These are phyloP conservation scores for Zygosaccharomyces gambellarensis DNA, from an alignment of 805 yeast species.

Conservation along the genomic window DNA sequence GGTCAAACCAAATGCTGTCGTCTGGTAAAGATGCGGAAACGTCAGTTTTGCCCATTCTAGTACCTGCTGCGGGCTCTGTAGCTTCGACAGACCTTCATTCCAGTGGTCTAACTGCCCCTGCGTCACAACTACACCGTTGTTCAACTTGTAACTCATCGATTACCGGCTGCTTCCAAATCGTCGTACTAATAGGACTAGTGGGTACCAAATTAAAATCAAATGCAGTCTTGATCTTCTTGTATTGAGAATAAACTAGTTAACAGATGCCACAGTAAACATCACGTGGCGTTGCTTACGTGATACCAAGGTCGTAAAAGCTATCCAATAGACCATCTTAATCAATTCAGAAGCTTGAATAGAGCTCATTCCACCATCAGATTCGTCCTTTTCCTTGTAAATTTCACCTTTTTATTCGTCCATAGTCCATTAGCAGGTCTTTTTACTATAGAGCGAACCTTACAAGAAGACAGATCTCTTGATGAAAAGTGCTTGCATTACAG, in stretches of 20 bases:
- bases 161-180: not conserved
- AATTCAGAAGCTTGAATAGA: not conserved
- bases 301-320: not conserved
- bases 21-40: slow-evolving; percentile 77
- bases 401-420: no score
- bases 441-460: no score
- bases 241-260: not conserved
- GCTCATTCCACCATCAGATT: not conserved
- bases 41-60: slow-evolving; percentile 79
- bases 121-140: slow-evolving; percentile 37
- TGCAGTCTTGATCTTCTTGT: not conserved
- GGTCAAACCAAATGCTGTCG: slow-evolving; percentile 92
- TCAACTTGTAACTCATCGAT: slow-evolving; percentile 20
- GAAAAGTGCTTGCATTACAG: not conserved
- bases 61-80: slow-evolving; percentile 61
- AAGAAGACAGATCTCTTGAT: no score
- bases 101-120: slow-evolving; percentile 58
- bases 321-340: not conserved
- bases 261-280: slow-evolving; percentile 2
- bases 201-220: not conserved
- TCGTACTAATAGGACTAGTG: not conserved
- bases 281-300: not conserved
- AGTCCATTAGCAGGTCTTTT: no score
- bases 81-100: slow-evolving; percentile 53
- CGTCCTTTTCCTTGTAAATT: no score